Evolutionary conservation across 31 red algal genomes (phyloP).

Genomic region (Endocladia muricata): DNA sequence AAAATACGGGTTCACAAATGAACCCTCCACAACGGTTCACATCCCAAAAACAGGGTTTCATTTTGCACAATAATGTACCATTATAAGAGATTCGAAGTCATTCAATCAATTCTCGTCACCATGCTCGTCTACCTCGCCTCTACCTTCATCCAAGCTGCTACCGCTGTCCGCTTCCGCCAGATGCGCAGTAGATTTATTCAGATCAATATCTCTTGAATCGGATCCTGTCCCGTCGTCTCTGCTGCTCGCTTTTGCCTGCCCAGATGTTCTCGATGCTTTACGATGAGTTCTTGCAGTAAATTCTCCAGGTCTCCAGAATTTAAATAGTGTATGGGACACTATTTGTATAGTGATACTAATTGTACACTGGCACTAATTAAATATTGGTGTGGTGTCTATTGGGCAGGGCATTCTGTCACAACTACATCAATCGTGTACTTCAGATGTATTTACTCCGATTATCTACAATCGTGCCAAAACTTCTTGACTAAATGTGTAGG

Average conservation of each 20-base stretch:
- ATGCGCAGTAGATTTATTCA: neutral
- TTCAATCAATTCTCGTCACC: neutral
- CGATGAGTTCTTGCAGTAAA: conserved; percentile 3
- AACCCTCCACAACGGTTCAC: too few species aligned
- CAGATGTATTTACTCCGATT: too few species aligned
- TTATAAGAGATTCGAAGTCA: too few species aligned
- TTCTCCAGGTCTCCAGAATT: neutral
- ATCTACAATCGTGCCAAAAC: too few species aligned
- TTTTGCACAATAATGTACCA: too few species aligned
- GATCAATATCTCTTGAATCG: neutral
- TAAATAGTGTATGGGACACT: neutral
- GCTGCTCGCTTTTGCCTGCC: neutral
- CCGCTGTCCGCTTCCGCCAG: neutral
- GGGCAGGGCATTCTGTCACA: too few species aligned
- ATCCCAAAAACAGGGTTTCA: too few species aligned
- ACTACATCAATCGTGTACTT: too few species aligned
- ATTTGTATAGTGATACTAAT: neutral
- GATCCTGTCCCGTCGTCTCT: neutral
- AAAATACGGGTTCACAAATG: too few species aligned
- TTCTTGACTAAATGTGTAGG: too few species aligned
- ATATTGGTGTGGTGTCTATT: too few species aligned
- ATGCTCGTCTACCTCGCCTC: neutral
- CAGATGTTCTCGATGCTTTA: conserved; percentile 9
- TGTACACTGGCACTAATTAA: too few species aligned
- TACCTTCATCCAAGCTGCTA: neutral